Evolutionary conservation across 2,329 filamentous ascomycete species (phyloP), one percentile per base, ranked within the genome.

Genomic region (Pyricularia sp.): DNA sequence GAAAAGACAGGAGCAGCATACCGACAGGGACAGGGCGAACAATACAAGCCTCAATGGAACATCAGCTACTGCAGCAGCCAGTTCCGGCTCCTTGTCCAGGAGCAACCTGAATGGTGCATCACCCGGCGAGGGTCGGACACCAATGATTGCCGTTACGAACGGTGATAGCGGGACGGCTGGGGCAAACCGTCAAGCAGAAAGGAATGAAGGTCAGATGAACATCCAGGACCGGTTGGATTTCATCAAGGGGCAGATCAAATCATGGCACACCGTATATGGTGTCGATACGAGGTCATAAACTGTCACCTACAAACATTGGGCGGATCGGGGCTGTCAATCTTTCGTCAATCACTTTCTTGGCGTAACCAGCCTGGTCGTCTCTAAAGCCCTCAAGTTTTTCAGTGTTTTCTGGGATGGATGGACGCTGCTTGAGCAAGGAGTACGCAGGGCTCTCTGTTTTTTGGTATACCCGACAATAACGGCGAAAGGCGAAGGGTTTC

Each of bases 181-280:
- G 28, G 26, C 28, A 20, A 65, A 11, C n/a, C 23, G 10, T n/a
- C 17, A 31, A 64, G 30, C 26, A 50, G 31, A 68, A n/a, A 68
- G 64, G 66, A 64, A 50, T 23, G 66, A 63, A 2, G 30, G 25
- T 10, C 55, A 68, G 14, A 68, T 69, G 68, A 66, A 69, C 26
- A 64, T 69, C 55, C 55, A 64, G 42, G 31, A 67, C 31, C 66
- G 58, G 17, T 42, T 67, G 55, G 55, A 67, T 61, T 68, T 68
- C 30, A 68, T 68, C 58, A 68, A 68, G 30, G 30, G 30, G 28
- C 30, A 36, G 66, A 68, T 68, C 66, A 68, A 68, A 36, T 63
- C 58, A 26, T 68, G 66, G 66, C 58, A 68, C 66, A n/a, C 58
- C 5, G 26, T 31, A 28, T 68, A 42, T 33, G 66, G 66, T 23